Evolutionary conservation across 2,329 filamentous ascomycete species (phyloP), one percentile per base, ranked within the genome.

Genomic region (Pseudodiploospora longispora): DNA sequence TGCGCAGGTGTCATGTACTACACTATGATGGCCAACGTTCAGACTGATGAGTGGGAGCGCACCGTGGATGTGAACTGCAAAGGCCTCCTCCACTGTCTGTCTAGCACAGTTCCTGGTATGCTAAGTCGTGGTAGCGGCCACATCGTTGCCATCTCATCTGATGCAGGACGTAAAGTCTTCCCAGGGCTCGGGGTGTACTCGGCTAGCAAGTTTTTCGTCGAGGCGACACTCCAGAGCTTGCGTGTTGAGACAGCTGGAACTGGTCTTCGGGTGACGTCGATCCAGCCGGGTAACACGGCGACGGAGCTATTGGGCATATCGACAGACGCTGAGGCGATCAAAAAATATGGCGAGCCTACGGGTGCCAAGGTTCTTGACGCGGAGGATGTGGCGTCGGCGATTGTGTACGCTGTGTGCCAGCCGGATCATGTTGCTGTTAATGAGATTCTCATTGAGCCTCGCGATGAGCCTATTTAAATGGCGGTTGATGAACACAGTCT

Each of bases 11-110:
- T 91, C 59, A 91, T 91, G 86, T 91, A 91, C 68, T 91, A 82
- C 65, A 90, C 86, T 43, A 82, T 90, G 80, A 90, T 91, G 86
- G 78, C 82, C 45, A 90, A 89, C 59, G 75, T 70, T 10, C 75
- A 84, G 50, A 76, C 71, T 0, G 83, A 86, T 5, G 82, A 91
- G 55, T 91, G 86, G 86, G 81, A 89, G 50, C 82, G 78, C 46
- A 90, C 85, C 0, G 85, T 91, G 36, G 86, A 90, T 55, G 84
- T 91, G 53, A 91, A 91, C 68, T 90, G 86, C 78, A 90, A 90
- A 65, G 86, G 86, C 33, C 73, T 91, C 1, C 68, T 90, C 43
- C 75, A 91, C 69, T 82, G 80, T 52, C 71, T 91, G 3, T 76
- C 83, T 0, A 74, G 82, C 2, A 79, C 77, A 0, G 76, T 91